Conservation (phyloP, 371 early-diverging fungal species). For the Apophysomyces variabilis region DNA sequence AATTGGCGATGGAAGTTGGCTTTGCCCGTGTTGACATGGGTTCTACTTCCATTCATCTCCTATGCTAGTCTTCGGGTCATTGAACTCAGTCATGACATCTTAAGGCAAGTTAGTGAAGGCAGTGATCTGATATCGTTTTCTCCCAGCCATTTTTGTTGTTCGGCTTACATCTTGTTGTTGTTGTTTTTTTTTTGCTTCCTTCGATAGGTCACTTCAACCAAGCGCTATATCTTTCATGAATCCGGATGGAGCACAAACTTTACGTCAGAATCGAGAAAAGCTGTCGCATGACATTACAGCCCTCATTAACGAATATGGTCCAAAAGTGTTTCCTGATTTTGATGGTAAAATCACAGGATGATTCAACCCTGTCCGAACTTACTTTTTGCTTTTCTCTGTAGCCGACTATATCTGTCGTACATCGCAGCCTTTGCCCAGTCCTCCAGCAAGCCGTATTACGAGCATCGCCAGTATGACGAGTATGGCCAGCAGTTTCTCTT, state of each 20-base stretch:
- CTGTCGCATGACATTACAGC: constrained; percentile 75
- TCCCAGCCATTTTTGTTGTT: no score
- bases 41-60: constrained; percentile 68
- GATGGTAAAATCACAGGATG: constrained; percentile 36
- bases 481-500: constrained; percentile 22
- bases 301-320: constrained; percentile 84
- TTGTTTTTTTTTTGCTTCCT: constrained; percentile 8
- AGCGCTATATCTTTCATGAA: constrained; percentile 72
- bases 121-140: no score
- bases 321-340: constrained; percentile 81
- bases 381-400: not conserved
- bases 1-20: constrained; percentile 33
- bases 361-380: not conserved
- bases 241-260: constrained; percentile 53
- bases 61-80: constrained; percentile 83
- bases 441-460: constrained; percentile 24
- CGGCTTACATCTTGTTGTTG: not conserved
- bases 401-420: constrained; percentile 38
- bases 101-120: constrained; percentile 39
- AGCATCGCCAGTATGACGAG: constrained; percentile 6
- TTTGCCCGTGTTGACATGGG: constrained; percentile 54
- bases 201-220: constrained; percentile 74
- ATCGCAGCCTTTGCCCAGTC: constrained; percentile 18
- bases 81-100: constrained; percentile 85
- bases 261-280: constrained; percentile 66